These are phyloP conservation scores for Pseudocercospora eumusae DNA, from an alignment of 2,329 filamentous ascomycete genomes.

Conservation along the genomic window DNA sequence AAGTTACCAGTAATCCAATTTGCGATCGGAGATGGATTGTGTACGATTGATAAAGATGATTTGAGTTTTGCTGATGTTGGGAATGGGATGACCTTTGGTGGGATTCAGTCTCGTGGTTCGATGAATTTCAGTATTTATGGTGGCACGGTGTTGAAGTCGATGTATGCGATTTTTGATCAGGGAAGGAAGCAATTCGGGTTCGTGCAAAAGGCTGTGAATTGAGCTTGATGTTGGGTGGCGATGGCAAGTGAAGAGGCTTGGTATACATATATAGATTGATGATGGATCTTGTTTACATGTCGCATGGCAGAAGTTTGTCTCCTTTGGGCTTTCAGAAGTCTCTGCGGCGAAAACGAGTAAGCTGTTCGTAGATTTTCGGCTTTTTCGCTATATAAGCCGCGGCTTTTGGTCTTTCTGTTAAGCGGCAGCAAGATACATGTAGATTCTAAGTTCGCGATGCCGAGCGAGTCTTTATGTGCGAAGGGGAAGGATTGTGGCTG, in stretches of 20 bases:
- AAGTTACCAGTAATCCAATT: slow-evolving; percentile 63
- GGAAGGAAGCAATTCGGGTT: slow-evolving; percentile 60
- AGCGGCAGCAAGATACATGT: too few species aligned
- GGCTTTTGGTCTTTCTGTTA: background rate
- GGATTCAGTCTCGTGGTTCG: slow-evolving; percentile 63
- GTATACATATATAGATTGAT: background rate
- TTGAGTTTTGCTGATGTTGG: slow-evolving; percentile 60
- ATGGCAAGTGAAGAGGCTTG: background rate
- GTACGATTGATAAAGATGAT: slow-evolving; percentile 64
- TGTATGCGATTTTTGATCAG: slow-evolving; percentile 67
- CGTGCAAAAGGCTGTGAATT: slow-evolving; percentile 47
- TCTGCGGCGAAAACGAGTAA: background rate
- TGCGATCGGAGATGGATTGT: slow-evolving; percentile 63
- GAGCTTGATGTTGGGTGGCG: background rate
- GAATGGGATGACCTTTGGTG: slow-evolving; percentile 61
- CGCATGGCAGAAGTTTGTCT: background rate
- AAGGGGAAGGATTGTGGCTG: slow-evolving; percentile 7
- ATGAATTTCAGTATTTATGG: slow-evolving; percentile 65
- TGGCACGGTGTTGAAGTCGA: slow-evolving; percentile 63
- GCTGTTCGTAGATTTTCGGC: background rate
- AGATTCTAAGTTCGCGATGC: too few species aligned
- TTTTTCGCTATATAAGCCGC: background rate
- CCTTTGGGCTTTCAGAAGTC: background rate
- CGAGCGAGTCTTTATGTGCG: background rate
- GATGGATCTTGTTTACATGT: background rate